Conservation (phyloP, 345 rosid genomes). For the Gossypium thurberi region DNA sequence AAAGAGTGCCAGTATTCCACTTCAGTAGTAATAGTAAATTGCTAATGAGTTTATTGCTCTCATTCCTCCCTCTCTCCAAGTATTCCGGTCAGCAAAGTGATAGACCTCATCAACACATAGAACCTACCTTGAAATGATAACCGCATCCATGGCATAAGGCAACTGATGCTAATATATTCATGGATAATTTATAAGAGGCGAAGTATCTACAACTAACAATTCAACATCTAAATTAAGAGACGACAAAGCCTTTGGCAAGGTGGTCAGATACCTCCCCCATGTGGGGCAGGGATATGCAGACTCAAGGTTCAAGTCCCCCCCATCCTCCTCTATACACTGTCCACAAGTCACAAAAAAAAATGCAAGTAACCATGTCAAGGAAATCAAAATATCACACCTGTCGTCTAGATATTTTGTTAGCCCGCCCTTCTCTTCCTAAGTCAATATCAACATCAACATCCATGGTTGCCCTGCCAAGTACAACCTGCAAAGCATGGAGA, state of each 20-base stretch:
- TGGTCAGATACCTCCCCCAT: not conserved
- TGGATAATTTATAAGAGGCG: not conserved
- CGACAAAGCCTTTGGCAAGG: not conserved
- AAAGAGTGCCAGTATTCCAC: not conserved
- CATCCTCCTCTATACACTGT: not conserved
- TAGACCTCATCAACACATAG: not conserved
- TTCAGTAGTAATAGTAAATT: not conserved
- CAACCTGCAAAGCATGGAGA: slow-evolving; percentile 45
- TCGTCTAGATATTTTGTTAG: slow-evolving; percentile 65
- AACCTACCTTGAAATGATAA: slow-evolving; percentile 1
- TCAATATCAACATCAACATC: slow-evolving; percentile 72
- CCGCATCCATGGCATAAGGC: not conserved
- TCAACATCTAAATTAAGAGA: not conserved
- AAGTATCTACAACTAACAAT: not conserved
- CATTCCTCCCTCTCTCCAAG: not conserved
- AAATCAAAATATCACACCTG: slow-evolving; percentile 46
- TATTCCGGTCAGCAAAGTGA: not conserved
- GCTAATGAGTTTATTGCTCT: not conserved
- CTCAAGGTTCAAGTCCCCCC: not conserved
- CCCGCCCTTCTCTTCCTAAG: slow-evolving; percentile 59
- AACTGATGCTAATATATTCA: not conserved
- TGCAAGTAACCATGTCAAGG: not conserved
- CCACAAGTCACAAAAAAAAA: not conserved
- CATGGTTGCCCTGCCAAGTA: slow-evolving; percentile 80
- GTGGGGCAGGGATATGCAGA: not conserved